Conservation (phyloP, 805 yeast genomes). For the Candida dajiaensis region DNA sequence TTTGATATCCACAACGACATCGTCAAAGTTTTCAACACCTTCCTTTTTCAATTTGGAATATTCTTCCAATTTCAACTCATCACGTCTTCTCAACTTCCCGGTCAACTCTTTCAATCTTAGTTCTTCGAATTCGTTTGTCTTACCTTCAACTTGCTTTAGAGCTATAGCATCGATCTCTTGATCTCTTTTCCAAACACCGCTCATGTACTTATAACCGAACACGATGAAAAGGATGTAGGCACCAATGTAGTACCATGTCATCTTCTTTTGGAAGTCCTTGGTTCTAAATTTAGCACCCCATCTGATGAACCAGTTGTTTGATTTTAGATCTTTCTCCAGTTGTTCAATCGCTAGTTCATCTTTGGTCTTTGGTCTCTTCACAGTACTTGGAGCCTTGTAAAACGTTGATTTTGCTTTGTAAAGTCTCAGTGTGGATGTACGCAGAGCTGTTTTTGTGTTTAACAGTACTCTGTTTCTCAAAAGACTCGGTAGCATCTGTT, state of each 20-base stretch:
- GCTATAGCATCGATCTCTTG: slow-evolving; percentile 44
- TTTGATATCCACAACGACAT: slow-evolving; percentile 23
- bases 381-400: slow-evolving; percentile 18
- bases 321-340: slow-evolving; percentile 29
- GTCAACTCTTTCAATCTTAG: slow-evolving; percentile 55
- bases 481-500: slow-evolving; percentile 3
- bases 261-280: slow-evolving; percentile 50
- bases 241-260: slow-evolving; percentile 60
- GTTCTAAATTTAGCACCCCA: slow-evolving; percentile 52
- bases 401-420: slow-evolving; percentile 10
- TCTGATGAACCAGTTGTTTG: slow-evolving; percentile 32
- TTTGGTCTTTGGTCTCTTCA: slow-evolving; percentile 23
- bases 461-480: slow-evolving; percentile 1
- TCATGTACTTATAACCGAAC: slow-evolving; percentile 60
- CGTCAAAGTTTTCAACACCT: slow-evolving; percentile 27
- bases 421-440: neutral
- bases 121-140: slow-evolving; percentile 54
- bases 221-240: slow-evolving; percentile 50
- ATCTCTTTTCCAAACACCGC: slow-evolving; percentile 60
- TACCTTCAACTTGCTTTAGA: slow-evolving; percentile 28
- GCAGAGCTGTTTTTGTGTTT: neutral
- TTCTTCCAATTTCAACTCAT: slow-evolving; percentile 50
- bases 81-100: slow-evolving; percentile 59
- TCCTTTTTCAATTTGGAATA: slow-evolving; percentile 48
- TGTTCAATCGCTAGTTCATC: slow-evolving; percentile 28